A percentile compares a stretch with the other conserved stretches of the same genome.
phyloP scores from a whole-genome alignment of 2,329 filamentous ascomycete species.

The Phyllosticta citrichinensis region DNA sequence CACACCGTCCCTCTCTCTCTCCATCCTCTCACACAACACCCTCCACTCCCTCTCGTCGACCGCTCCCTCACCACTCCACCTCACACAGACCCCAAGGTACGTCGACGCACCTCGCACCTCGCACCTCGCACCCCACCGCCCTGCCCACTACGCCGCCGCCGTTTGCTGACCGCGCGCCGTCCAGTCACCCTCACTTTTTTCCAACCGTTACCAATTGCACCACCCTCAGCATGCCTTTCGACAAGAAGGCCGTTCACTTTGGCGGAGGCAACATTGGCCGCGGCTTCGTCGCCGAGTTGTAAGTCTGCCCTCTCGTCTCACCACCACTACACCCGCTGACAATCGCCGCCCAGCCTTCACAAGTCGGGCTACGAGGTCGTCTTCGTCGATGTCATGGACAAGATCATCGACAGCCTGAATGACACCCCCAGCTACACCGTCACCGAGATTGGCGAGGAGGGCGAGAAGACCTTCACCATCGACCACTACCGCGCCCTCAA shows the following conservation, averaged over 20 bases:
- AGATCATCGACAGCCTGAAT: conserved; percentile 71
- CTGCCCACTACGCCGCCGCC: too few relatives aligned
- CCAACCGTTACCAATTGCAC: not conserved
- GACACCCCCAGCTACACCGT: conserved; percentile 70
- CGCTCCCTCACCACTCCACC: not conserved
- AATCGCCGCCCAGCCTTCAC: conserved; percentile 57
- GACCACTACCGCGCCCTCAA: conserved; percentile 97
- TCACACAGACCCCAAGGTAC: not conserved
- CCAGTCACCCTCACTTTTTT: not conserved
- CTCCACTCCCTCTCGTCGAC: not conserved
- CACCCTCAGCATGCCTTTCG: conserved; percentile 15
- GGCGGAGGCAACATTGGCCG: conserved; percentile 45
- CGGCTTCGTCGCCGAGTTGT: conserved; percentile 33
- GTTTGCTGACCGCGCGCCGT: not conserved
- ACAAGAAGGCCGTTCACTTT: conserved; percentile 44
- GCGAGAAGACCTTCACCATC: conserved; percentile 71
- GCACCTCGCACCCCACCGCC: too few relatives aligned
- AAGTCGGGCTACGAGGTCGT: conserved; percentile 92
- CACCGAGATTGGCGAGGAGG: conserved; percentile 81
- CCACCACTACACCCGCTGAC: not conserved
- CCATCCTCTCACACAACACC: too few relatives aligned
- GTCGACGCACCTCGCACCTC: not conserved
- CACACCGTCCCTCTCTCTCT: not conserved
- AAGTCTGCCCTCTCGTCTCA: not conserved
- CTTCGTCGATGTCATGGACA: conserved; percentile 89